Base-by-base conservation (phyloP, 345 rosid species). In the Kernera saxatilis region DNA sequence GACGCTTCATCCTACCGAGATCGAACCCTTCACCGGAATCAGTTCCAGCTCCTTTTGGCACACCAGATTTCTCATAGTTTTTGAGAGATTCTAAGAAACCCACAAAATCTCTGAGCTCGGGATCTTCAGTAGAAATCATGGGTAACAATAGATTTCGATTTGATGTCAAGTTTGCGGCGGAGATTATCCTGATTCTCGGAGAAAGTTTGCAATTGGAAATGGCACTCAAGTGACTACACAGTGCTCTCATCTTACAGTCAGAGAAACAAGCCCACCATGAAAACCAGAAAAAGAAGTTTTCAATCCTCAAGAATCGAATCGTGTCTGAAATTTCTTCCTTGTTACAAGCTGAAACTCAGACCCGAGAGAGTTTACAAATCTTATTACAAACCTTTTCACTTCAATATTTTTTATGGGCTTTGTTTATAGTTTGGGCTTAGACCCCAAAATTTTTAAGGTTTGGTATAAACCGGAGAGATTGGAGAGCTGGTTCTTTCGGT, bases 1-100 rank as follows among this genome's bases (percentile, higher is more conserved):
- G 85, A 35, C 96, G 86, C 56, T 78, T 77, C 95, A 91, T 91
- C 17, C 96, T 83, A 61, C 84, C 79, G 45, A 94, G 85, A 82
- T 94, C 96, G 46, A 94, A 86, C 4, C 99, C 99, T 0, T 89
- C 88, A 45, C 77, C 83, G 0, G 97, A 89, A 75, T 94, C 95
- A 3, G 93, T 88, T 37, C 96, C 99, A 2, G 97, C 96, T 46
- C 80, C 96, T 75, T 82, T 91, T 5, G 95, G 95, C 14, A 88
- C 83, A 2, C 98, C 98, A 17, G 72, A 79, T 72, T 87, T 89
- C 86, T 94, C 99, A 68, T 83, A 88, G 86, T 94, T 94, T 67
- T 83, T 89, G 21, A 89, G 90, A 7, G 95, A 84, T 78, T 91
- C 92, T 51, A 94, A 55, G 77, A 83, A 94, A 2, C 75, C 84